These are phyloP conservation scores for Cryptococcus sp. DNA, from an alignment of 1,284 basidiomycete genomes.

Conservation along the genomic window DNA sequence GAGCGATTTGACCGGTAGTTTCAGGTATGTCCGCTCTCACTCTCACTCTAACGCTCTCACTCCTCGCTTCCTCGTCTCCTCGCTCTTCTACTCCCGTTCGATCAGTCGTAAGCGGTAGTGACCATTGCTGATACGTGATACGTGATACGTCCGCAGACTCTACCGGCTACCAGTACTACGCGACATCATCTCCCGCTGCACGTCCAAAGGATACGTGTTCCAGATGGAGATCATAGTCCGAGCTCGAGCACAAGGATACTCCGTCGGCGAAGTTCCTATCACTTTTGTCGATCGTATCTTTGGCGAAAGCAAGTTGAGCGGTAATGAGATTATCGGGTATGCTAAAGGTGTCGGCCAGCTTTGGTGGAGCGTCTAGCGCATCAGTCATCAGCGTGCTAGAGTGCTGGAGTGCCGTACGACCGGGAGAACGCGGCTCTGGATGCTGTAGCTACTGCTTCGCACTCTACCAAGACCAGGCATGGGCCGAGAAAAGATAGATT, in stretches of 20 bases:
- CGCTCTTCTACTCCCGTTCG: no score
- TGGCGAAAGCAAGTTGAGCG: conserved; percentile 86
- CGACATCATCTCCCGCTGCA: conserved; percentile 77
- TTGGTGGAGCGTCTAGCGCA: conserved; percentile 62
- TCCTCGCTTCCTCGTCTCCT: no score
- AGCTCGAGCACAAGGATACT: conserved; percentile 76
- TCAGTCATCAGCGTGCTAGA: not conserved
- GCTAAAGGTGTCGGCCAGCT: conserved; percentile 80
- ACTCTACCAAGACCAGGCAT: no score
- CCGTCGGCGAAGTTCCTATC: conserved; percentile 85
- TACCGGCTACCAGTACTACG: conserved; percentile 74
- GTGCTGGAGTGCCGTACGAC: not conserved
- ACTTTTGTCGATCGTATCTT: conserved; percentile 91
- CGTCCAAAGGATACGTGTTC: conserved; percentile 89
- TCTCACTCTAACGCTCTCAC: not conserved
- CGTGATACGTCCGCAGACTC: conserved; percentile 60
- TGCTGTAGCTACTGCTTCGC: no score
- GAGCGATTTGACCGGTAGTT: conserved; percentile 82
- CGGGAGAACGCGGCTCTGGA: no score
- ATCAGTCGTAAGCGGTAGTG: no score
- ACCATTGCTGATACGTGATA: not conserved
- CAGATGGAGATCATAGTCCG: conserved; percentile 98
- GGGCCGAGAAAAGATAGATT: no score
- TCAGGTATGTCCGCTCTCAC: conserved; percentile 62
- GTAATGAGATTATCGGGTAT: conserved; percentile 85